Evolutionary conservation across 2,329 filamentous ascomycete species (phyloP).

Genomic region (Colletotrichum sp.): DNA sequence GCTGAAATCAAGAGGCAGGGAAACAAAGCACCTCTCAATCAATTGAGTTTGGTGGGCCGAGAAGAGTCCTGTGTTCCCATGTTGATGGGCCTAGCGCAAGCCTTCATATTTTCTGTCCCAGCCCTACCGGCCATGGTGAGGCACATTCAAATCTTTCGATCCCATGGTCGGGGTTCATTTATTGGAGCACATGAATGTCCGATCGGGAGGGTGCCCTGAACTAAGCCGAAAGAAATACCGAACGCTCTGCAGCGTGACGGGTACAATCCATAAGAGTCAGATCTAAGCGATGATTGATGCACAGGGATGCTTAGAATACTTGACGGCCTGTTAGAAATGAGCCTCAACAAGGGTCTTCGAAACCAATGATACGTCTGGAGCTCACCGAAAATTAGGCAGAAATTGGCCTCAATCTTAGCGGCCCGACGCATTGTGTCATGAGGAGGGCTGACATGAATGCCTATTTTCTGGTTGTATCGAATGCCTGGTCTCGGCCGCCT

Average conservation of each 20-base stretch:
- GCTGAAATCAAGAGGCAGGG: too few relatives aligned
- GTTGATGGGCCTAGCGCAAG: too few relatives aligned
- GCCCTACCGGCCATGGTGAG: neutral
- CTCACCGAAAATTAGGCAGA: neutral
- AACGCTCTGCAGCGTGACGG: neutral
- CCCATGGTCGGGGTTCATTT: fast-evolving
- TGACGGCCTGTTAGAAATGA: neutral
- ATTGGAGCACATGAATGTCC: too few relatives aligned
- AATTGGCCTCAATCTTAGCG: neutral
- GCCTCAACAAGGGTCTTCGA: neutral
- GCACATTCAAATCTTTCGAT: neutral
- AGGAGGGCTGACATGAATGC: too few relatives aligned
- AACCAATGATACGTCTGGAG: neutral
- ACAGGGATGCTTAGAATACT: too few relatives aligned
- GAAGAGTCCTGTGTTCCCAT: too few relatives aligned
- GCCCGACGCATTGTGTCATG: neutral
- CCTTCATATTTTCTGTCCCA: neutral
- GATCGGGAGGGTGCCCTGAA: too few relatives aligned
- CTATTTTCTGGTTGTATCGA: neutral
- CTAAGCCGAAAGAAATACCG: neutral
- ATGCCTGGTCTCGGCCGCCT: neutral
- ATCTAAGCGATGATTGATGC: neutral
- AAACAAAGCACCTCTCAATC: too few relatives aligned
- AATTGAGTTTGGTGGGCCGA: too few relatives aligned
- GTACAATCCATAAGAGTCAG: too few relatives aligned